Base-by-base conservation (phyloP, 2,329 filamentous ascomycete genomes). In the Talaromyces sp. region DNA sequence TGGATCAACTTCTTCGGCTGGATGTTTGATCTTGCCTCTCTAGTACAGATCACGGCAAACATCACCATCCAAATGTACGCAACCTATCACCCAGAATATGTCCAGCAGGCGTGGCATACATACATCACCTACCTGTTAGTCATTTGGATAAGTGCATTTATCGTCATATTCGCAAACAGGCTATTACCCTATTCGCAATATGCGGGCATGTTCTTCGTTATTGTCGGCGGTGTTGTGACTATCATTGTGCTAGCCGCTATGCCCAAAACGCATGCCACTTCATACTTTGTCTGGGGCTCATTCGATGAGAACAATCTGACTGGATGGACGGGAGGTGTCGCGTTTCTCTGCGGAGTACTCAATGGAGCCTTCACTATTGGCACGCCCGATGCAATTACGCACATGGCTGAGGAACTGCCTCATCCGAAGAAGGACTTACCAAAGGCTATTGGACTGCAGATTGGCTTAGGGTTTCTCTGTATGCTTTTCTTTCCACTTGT, bases 261-360 rank as follows among this genome's bases (percentile, higher is more conserved):
- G 0, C 78, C 79, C 0, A 73, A 72, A 1, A 67, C 71, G 11
- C 80, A 83, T 66, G 82, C 82, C 1, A 76, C 71, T 33, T 81
- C 76, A 63, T 60, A 76, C n/a, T 83, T 81, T 57, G 82, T 84
- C 18, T 84, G 83, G 68, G 71, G 69, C 42, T 82, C 79, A 1
- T 84, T 80, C 74, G 81, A 83, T 4, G 84, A 80, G 80, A 78
- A 82, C 58, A 83, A 83, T 67, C 79, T 82, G 54, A 83, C 82
- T 0, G 81, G 82, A 14, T 84, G 81, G 81, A 70, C 78, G 31
- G 77, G 81, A 58, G 78, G 73, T 1, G 78, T 83, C 35, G 79
- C 75, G 61, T 83, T 83, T 67, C 81, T 83, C 63, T 80, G 79
- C 0, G 81, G 81, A 0, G 69, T 83, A 1, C 77, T 83, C 1